phyloP scores from a whole-genome alignment of 108 stramenopile genomes.

The Chaetoceros tenuissimus region DNA sequence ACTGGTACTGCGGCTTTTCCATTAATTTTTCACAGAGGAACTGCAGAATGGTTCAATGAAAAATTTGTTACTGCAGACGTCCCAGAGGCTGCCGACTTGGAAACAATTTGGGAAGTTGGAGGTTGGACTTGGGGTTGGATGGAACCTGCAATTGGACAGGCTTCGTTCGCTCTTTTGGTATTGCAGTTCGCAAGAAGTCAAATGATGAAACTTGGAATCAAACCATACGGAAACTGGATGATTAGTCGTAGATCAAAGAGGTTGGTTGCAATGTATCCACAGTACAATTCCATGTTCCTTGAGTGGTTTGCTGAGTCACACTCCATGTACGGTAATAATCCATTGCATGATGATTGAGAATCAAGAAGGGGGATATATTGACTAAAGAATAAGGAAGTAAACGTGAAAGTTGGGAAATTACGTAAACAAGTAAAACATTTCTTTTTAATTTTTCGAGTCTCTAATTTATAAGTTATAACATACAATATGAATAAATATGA shows the following conservation, averaged over 20 bases:
- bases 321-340: background rate
- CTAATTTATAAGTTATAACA: too few species aligned
- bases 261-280: slow-evolving; percentile 17
- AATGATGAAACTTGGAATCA: slow-evolving; percentile 40
- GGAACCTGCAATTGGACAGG: slow-evolving; percentile 78
- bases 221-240: slow-evolving; percentile 42
- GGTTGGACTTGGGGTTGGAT: slow-evolving; percentile 80
- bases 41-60: slow-evolving; percentile 77
- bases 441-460: too few species aligned
- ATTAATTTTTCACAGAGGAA: slow-evolving; percentile 57
- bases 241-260: slow-evolving; percentile 11
- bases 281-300: slow-evolving; percentile 9
- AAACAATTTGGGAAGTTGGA: slow-evolving; percentile 75
- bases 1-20: slow-evolving; percentile 53
- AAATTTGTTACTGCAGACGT: slow-evolving; percentile 75
- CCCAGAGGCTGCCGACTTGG: slow-evolving; percentile 65
- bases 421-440: too few species aligned
- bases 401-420: too few species aligned
- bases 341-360: too few species aligned
- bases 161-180: slow-evolving; percentile 70
- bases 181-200: slow-evolving; percentile 68
- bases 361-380: too few species aligned
- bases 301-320: background rate
- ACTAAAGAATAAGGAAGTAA: too few species aligned
- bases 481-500: too few species aligned